Percentiles rank a stretch among this genome's conserved stretches.
These are phyloP conservation scores for Aspergillus intermedius DNA, from an alignment of 2,329 filamentous ascomycete genomes.

Conservation along the genomic window DNA sequence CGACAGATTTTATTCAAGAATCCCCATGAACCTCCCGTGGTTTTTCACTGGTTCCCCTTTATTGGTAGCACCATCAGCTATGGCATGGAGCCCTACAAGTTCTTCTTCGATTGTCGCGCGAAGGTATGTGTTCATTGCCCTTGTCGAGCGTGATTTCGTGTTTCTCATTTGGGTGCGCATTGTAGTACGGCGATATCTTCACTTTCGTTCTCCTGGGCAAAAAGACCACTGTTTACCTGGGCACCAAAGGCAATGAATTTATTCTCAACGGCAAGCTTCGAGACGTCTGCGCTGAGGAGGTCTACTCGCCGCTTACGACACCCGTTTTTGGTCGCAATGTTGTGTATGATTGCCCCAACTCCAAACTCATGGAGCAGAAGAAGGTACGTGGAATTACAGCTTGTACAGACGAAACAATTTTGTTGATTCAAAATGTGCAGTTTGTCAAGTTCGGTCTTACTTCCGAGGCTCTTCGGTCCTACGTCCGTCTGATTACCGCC, in stretches of 20 bases:
- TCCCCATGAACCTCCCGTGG: conserved; percentile 65
- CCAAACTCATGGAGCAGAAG: conserved; percentile 94
- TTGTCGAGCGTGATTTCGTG: background rate
- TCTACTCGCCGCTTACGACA: conserved; percentile 69
- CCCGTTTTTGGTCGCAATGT: conserved; percentile 76
- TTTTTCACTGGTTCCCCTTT: conserved; percentile 61
- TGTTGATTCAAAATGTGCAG: conserved; percentile 25
- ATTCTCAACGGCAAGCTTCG: conserved; percentile 86
- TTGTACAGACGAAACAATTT: background rate
- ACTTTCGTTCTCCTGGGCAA: conserved; percentile 83
- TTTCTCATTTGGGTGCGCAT: conserved; percentile 5
- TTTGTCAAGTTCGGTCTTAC: conserved; percentile 62
- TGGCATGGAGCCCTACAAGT: conserved; percentile 72
- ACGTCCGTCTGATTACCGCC: conserved; percentile 69
- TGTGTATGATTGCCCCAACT: conserved; percentile 84
- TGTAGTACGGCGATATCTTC: conserved; percentile 78
- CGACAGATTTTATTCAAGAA: conserved; percentile 75
- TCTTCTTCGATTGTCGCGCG: conserved; percentile 58
- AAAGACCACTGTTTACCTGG: conserved; percentile 80
- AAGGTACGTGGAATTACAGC: conserved; percentile 54
- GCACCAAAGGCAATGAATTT: conserved; percentile 79
- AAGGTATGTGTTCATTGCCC: conserved; percentile 53
- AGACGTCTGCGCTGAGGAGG: conserved; percentile 84
- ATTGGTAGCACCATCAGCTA: conserved; percentile 89
- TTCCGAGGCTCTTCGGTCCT: conserved; percentile 57